Evolutionary conservation across 139 green algal species (phyloP).

Genomic region (Tetraselmis striata): DNA sequence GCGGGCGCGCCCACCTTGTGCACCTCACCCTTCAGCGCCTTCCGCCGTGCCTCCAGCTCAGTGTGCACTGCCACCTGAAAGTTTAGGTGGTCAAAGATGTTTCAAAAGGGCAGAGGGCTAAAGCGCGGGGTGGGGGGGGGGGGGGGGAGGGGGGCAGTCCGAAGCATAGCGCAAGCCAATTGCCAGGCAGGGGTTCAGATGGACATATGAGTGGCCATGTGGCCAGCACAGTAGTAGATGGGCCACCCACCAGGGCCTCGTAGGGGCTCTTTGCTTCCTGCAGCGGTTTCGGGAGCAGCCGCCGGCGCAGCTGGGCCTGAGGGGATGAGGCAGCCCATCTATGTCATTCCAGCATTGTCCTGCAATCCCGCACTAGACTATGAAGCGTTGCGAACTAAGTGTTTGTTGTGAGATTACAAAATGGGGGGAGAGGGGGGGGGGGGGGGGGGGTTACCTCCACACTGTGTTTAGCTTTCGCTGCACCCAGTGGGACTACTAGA

Average conservation of each 20-base stretch:
- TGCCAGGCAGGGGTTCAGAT: neutral
- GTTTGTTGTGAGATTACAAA: too few relatives aligned
- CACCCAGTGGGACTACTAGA: neutral
- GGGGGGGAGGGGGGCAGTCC: too few relatives aligned
- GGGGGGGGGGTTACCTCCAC: too few relatives aligned
- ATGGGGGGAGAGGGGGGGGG: too few relatives aligned
- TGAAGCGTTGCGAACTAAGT: too few relatives aligned
- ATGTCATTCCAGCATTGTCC: too few relatives aligned
- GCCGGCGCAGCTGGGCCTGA: neutral
- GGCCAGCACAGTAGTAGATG: too few relatives aligned
- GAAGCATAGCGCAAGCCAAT: too few relatives aligned
- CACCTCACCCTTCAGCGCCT: neutral
- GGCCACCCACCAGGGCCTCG: neutral
- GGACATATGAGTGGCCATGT: neutral
- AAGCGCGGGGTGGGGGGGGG: too few relatives aligned
- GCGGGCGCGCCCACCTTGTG: neutral
- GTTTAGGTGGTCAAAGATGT: neutral
- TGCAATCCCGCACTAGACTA: too few relatives aligned
- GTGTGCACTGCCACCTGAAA: neutral
- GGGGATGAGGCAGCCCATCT: too few relatives aligned
- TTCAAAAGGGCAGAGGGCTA: too few relatives aligned
- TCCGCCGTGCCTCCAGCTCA: neutral
- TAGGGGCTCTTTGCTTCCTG: neutral
- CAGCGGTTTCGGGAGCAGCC: neutral
- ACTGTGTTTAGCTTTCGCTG: neutral